A percentile compares a stretch with the other conserved stretches of the same genome.
Evolutionary conservation across 2,329 filamentous ascomycete genomes (phyloP).

Genomic region (Penicillium palitans): DNA sequence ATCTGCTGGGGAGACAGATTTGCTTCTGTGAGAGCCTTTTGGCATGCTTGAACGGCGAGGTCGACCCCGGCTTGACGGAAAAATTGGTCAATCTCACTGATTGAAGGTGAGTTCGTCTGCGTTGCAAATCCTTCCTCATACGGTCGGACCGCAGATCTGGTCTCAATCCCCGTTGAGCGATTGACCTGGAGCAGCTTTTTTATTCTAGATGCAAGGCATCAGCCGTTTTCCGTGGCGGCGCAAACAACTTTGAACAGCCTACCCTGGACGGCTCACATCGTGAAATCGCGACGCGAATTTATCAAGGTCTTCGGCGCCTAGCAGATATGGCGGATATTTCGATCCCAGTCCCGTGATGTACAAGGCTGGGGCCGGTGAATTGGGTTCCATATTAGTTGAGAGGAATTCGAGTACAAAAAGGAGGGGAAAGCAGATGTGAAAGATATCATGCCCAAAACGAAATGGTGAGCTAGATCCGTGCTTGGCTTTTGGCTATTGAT

Average conservation of each 20-base stretch:
- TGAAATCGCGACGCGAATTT: not conserved
- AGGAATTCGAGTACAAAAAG: not conserved
- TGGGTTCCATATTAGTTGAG: not conserved
- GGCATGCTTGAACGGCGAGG: not conserved
- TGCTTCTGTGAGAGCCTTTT: not conserved
- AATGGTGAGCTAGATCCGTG: no score
- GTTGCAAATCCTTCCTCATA: conserved; percentile 2
- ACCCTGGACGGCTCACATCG: not conserved
- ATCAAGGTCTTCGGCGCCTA: not conserved
- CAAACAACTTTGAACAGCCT: not conserved
- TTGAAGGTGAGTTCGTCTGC: not conserved
- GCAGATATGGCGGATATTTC: not conserved
- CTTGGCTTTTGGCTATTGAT: no score
- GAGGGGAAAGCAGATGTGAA: not conserved
- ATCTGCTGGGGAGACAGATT: conserved; percentile 40
- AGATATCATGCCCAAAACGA: not conserved
- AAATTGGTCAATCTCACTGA: not conserved
- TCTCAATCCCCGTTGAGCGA: conserved; percentile 1
- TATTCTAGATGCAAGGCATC: not conserved
- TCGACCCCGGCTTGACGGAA: conserved; percentile 3
- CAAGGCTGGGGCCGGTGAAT: not conserved
- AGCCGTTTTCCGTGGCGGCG: not conserved
- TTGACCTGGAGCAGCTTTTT: conserved; percentile 1
- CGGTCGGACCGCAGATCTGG: conserved; percentile 1
- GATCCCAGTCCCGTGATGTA: conserved; percentile 5